Conservation (phyloP, 2,329 filamentous ascomycete species). For the Cordyceps javanica region DNA sequence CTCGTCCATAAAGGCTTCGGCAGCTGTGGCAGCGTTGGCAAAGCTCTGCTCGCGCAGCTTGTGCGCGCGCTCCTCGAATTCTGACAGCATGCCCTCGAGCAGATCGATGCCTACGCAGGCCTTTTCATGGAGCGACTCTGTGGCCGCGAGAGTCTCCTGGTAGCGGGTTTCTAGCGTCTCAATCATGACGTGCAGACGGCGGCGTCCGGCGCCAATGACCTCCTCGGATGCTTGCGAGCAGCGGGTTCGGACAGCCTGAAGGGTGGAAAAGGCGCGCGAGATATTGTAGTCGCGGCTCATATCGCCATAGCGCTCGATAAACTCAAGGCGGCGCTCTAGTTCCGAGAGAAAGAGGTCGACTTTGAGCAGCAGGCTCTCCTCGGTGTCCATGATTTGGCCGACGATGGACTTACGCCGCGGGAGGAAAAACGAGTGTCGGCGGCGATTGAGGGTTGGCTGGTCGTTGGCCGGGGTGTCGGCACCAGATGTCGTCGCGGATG, state of each 20-base stretch:
- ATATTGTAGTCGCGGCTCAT: constrained; percentile 78
- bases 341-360: constrained; percentile 79
- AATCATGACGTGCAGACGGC: constrained; percentile 80
- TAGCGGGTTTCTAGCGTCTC: constrained; percentile 87
- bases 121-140: constrained; percentile 87
- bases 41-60: constrained; percentile 74
- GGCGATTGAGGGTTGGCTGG: constrained; percentile 15
- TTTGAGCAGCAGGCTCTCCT: constrained; percentile 56
- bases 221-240: constrained; percentile 89
- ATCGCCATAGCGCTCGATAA: constrained; percentile 82
- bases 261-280: constrained; percentile 74
- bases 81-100: constrained; percentile 76
- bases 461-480: constrained; percentile 32
- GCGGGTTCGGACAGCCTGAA: constrained; percentile 79
- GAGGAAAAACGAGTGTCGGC: constrained; percentile 53
- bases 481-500: constrained; percentile 35
- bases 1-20: constrained; percentile 67
- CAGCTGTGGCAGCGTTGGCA: constrained; percentile 58
- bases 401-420: constrained; percentile 54
- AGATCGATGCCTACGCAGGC: constrained; percentile 80
- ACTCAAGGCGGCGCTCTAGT: constrained; percentile 78
- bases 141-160: constrained; percentile 75
- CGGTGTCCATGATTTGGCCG: constrained; percentile 54
- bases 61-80: constrained; percentile 77
- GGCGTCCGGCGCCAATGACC: constrained; percentile 77